Conservation (phyloP, 2,329 filamentous ascomycete genomes). For the Aspergillus puulaauensis region DNA sequence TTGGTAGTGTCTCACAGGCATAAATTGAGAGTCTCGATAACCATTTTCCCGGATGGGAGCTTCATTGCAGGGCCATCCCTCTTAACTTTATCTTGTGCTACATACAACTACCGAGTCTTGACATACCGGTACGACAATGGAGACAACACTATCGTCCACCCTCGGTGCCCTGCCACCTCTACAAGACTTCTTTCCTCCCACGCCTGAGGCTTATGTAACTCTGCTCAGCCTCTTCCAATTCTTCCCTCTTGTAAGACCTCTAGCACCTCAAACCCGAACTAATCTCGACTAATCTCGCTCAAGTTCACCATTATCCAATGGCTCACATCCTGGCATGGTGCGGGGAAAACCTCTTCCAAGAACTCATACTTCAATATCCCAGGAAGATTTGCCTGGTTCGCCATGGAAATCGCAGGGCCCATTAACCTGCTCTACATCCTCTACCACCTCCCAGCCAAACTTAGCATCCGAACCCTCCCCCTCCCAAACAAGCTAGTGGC, state of each 20-base stretch:
- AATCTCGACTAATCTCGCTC: constrained; percentile 15
- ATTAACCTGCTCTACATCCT: constrained; percentile 78
- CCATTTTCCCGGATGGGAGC: background rate
- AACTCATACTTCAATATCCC: constrained; percentile 76
- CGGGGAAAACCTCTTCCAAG: constrained; percentile 81
- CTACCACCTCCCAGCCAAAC: constrained; percentile 60
- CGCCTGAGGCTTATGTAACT: constrained; percentile 39
- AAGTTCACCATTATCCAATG: constrained; percentile 75
- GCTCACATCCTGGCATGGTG: constrained; percentile 76
- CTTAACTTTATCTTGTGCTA: background rate
- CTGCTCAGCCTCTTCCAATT: constrained; percentile 42
- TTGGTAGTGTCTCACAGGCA: background rate
- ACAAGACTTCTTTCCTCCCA: constrained; percentile 37
- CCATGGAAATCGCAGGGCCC: constrained; percentile 82
- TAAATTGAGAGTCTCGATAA: background rate
- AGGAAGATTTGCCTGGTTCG: constrained; percentile 80
- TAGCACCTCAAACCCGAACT: background rate
- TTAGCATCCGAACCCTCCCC: constrained; percentile 29
- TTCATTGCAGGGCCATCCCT: background rate
- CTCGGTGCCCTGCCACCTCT: constrained; percentile 26
- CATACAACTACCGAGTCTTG: background rate
- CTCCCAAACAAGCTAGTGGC: constrained; percentile 36
- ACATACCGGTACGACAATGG: constrained; percentile 17
- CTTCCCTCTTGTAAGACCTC: constrained; percentile 40
- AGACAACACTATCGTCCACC: constrained; percentile 21